Evolutionary conservation across 2,329 filamentous ascomycete genomes (phyloP).

Genomic region (Pyricularia grisea): DNA sequence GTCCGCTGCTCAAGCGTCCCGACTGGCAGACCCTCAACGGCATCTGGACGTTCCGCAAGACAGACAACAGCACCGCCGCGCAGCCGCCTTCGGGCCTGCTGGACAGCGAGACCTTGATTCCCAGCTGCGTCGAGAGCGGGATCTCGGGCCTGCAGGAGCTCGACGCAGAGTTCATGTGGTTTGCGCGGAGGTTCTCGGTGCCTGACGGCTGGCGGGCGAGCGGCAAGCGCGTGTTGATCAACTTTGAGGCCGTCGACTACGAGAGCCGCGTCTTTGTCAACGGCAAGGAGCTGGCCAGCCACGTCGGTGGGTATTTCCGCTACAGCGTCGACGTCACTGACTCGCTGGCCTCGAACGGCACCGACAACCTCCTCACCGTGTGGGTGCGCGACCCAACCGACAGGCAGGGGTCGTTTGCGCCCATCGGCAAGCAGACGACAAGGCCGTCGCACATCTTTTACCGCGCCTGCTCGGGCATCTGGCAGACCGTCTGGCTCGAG

Average conservation of each 20-base stretch:
- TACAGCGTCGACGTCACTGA: constrained; percentile 52
- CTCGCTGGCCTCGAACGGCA: constrained; percentile 22
- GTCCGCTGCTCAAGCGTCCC: constrained; percentile 41
- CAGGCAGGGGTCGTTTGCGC: constrained; percentile 41
- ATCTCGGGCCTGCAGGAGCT: constrained; percentile 37
- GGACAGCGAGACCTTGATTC: constrained; percentile 25
- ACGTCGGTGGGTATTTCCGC: constrained; percentile 53
- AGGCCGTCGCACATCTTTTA: constrained; percentile 58
- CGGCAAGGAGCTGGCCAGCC: constrained; percentile 36
- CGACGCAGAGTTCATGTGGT: constrained; percentile 35
- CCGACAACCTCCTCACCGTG: constrained; percentile 49
- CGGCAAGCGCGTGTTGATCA: constrained; percentile 34
- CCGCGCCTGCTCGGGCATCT: constrained; percentile 63
- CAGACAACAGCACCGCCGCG: constrained; percentile 12
- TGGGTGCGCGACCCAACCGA: constrained; percentile 63
- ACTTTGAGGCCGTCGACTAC: constrained; percentile 52
- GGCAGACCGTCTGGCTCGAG: constrained; percentile 66
- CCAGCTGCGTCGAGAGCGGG: constrained; percentile 19
- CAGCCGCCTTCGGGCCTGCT: constrained; percentile 19
- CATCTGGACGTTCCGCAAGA: constrained; percentile 41
- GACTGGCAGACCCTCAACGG: constrained; percentile 50
- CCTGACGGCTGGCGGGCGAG: constrained; percentile 30
- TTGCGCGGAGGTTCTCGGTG: constrained; percentile 39
- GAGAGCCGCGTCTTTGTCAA: constrained; percentile 50
- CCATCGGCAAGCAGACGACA: constrained; percentile 55